These are phyloP conservation scores for Podaxis pistillaris DNA, from an alignment of 768 basidiomycete species.

Conservation along the genomic window DNA sequence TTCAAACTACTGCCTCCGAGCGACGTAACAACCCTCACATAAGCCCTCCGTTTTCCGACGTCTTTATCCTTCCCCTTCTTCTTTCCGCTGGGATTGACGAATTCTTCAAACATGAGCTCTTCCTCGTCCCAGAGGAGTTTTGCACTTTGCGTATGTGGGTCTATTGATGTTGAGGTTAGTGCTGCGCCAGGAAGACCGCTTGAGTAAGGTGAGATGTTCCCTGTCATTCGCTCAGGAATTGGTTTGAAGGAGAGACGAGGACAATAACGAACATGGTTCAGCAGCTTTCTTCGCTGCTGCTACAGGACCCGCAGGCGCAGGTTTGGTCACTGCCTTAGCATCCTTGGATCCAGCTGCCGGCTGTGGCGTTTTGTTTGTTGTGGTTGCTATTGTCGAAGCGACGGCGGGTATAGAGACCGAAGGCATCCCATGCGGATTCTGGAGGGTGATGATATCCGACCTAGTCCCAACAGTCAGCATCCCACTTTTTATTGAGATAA, in stretches of 20 bases:
- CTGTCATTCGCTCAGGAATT: conserved; percentile 32
- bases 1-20: conserved; percentile 85
- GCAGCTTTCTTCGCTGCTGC: conserved; percentile 50
- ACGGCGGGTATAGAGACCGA: conserved; percentile 43
- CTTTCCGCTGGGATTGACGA: conserved; percentile 67
- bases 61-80: conserved; percentile 94
- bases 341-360: conserved; percentile 24
- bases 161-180: conserved; percentile 88
- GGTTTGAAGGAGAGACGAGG: background rate
- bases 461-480: conserved; percentile 34
- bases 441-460: conserved; percentile 89
- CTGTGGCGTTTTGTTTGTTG: conserved; percentile 25
- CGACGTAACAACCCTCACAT: conserved; percentile 93
- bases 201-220: conserved; percentile 91
- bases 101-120: conserved; percentile 97
- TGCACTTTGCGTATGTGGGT: conserved; percentile 65
- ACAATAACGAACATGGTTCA: conserved; percentile 60
- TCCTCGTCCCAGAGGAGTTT: conserved; percentile 98
- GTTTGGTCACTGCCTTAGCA: conserved; percentile 29
- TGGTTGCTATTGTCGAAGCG: conserved; percentile 18
- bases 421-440: conserved; percentile 85
- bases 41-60: conserved; percentile 86
- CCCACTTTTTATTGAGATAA: conserved; percentile 1
- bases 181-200: conserved; percentile 90
- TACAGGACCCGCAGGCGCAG: conserved; percentile 31